These are phyloP conservation scores for Pichia sp. DNA, from an alignment of 1,139 yeast species.

Conservation along the genomic window DNA sequence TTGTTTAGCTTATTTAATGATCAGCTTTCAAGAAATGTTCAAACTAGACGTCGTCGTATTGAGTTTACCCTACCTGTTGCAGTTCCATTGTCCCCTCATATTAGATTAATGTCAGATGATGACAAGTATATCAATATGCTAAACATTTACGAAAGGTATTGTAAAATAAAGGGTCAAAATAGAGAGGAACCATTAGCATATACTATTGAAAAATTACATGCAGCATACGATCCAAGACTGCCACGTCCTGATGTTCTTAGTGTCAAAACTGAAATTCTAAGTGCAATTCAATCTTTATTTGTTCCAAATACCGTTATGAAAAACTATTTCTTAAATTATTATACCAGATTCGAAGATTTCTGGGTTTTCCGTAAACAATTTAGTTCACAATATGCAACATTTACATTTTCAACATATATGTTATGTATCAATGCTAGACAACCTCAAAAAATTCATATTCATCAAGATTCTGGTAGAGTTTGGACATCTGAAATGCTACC, in stretches of 20 bases:
- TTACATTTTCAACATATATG: constrained; percentile 88
- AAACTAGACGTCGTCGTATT: constrained; percentile 79
- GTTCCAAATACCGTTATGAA: constrained; percentile 83
- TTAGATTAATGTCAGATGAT: constrained; percentile 84
- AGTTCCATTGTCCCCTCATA: constrained; percentile 91
- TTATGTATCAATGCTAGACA: constrained; percentile 91
- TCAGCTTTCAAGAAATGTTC: constrained; percentile 72
- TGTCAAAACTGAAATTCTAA: constrained; percentile 82
- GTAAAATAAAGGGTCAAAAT: constrained; percentile 65
- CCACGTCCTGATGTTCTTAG: constrained; percentile 91
- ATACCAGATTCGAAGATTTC: constrained; percentile 81
- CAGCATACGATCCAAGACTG: constrained; percentile 86
- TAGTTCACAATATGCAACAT: constrained; percentile 92
- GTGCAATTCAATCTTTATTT: constrained; percentile 79
- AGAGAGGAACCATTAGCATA: constrained; percentile 89
- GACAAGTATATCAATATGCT: constrained; percentile 74
- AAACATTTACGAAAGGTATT: constrained; percentile 81
- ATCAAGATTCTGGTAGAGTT: constrained; percentile 76
- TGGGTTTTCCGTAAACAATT: constrained; percentile 97
- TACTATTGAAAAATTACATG: constrained; percentile 78
- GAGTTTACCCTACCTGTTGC: constrained; percentile 87
- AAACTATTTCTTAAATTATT: constrained; percentile 56
- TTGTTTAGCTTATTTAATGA: constrained; percentile 83
- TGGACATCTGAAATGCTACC: constrained; percentile 97
- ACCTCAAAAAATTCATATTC: constrained; percentile 87